phyloP scores from a whole-genome alignment of 169 alveolate genomes.

The Miamiensis avidus region DNA sequence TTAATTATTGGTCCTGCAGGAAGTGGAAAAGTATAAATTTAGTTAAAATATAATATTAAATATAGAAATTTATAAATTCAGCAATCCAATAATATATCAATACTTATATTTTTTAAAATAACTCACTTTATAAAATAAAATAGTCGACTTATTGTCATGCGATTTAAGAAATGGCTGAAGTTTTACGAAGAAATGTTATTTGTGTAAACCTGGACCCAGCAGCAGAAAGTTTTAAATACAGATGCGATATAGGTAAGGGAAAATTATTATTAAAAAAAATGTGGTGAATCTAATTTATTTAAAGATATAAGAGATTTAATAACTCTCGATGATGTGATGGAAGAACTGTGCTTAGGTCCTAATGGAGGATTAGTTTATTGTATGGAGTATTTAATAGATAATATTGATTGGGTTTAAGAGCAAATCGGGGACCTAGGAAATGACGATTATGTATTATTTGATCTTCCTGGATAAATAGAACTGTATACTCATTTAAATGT shows the following conservation, averaged over 20 bases:
- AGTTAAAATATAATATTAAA: background rate
- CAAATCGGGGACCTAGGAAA: slow-evolving; percentile 88
- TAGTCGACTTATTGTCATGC: slow-evolving; percentile 94
- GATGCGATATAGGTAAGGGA: slow-evolving; percentile 70
- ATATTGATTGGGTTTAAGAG: slow-evolving; percentile 94
- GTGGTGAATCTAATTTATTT: background rate
- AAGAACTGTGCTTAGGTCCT: slow-evolving; percentile 95
- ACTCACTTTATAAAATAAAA: slow-evolving; percentile 18
- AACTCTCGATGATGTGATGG: slow-evolving; percentile 92
- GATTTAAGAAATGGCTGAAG: slow-evolving; percentile 91
- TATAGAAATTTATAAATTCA: background rate
- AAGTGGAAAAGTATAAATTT: slow-evolving; percentile 85
- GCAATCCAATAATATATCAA: background rate
- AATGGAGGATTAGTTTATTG: slow-evolving; percentile 96
- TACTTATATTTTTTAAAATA: background rate
- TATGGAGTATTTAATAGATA: slow-evolving; percentile 93
- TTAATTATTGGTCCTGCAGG: slow-evolving; percentile 99
- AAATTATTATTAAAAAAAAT: too few species aligned
- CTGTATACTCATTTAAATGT: slow-evolving; percentile 95
- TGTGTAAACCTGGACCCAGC: slow-evolving; percentile 98
- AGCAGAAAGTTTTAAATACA: slow-evolving; percentile 91
- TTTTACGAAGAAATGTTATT: slow-evolving; percentile 87
- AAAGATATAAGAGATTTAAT: slow-evolving; percentile 96
- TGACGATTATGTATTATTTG: slow-evolving; percentile 94
- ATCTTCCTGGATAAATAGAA: slow-evolving; percentile 98